Conservation (phyloP, 129 eudicot genomes). For the Helichrysum umbraculigerum region DNA sequence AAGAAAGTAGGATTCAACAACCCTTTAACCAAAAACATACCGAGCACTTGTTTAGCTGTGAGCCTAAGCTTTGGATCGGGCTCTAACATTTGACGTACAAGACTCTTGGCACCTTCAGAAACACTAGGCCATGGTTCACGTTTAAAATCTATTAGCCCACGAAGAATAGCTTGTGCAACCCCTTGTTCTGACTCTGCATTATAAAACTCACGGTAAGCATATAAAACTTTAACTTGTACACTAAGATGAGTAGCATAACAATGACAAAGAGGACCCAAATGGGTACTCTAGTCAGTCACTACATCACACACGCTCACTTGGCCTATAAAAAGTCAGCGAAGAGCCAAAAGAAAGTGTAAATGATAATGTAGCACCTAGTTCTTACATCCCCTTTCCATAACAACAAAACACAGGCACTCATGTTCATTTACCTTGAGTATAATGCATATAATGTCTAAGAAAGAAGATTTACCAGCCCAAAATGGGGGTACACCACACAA, state of each 20-base stretch:
- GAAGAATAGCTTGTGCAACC: slow-evolving; percentile 86
- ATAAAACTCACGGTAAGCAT: background rate
- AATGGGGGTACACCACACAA: slow-evolving; percentile 30
- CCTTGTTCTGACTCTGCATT: slow-evolving; percentile 86
- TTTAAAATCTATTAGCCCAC: slow-evolving; percentile 74
- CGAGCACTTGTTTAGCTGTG: slow-evolving; percentile 81
- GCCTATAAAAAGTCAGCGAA: background rate
- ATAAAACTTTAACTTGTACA: background rate
- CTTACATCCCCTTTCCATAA: background rate
- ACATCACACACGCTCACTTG: background rate
- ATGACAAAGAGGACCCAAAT: background rate
- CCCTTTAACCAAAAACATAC: slow-evolving; percentile 34
- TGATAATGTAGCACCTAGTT: background rate
- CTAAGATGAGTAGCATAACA: background rate
- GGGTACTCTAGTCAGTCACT: background rate
- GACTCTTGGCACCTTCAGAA: slow-evolving; percentile 78
- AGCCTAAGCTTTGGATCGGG: slow-evolving; percentile 72
- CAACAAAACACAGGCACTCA: background rate
- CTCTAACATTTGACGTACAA: slow-evolving; percentile 82
- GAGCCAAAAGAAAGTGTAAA: background rate
- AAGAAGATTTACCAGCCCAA: slow-evolving; percentile 21
- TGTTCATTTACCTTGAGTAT: background rate
- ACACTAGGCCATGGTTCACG: slow-evolving; percentile 91
- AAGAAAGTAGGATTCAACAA: background rate
- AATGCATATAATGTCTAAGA: background rate